These are phyloP conservation scores for Zelonia costaricensis DNA, from an alignment of 208 protist species.

Conservation along the genomic window DNA sequence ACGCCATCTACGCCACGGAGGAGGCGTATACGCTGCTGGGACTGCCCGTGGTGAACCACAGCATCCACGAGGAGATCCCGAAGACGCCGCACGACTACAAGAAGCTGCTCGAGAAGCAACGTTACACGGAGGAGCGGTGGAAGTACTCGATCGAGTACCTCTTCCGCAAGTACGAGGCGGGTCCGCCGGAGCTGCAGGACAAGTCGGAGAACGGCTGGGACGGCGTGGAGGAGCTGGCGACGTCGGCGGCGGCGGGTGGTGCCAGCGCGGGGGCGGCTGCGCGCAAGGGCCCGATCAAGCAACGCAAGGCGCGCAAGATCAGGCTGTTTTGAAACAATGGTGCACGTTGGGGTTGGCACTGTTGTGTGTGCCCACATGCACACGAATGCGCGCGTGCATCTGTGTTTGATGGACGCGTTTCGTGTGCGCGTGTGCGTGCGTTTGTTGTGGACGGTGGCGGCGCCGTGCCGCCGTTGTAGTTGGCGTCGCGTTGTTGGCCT, in stretches of 20 bases:
- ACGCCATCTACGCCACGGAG: constrained; percentile 87
- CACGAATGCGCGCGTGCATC: no score
- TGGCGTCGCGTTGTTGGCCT: background rate
- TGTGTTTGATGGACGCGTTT: background rate
- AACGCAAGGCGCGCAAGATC: constrained; percentile 90
- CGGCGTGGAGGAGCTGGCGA: constrained; percentile 58
- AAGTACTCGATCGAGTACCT: constrained; percentile 91
- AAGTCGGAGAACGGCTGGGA: constrained; percentile 69
- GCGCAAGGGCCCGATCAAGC: constrained; percentile 82
- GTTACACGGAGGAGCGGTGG: constrained; percentile 89
- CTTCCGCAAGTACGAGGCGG: constrained; percentile 84
- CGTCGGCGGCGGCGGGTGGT: constrained; percentile 26
- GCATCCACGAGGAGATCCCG: constrained; percentile 82
- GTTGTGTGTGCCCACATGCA: no score
- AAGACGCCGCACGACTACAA: constrained; percentile 76
- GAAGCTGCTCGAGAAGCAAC: constrained; percentile 85
- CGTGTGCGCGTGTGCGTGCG: background rate
- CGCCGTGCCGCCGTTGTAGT: no score
- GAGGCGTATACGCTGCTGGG: constrained; percentile 85
- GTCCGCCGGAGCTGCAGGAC: constrained; percentile 81
- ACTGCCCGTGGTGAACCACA: constrained; percentile 76
- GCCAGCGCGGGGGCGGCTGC: constrained; percentile 41
- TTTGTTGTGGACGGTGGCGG: no score
- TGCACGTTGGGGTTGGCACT: background rate
- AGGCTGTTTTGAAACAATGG: constrained; percentile 71